These are phyloP conservation scores for Magnusiomyces suaveolens DNA, from an alignment of 1,139 yeast genomes.

Conservation along the genomic window DNA sequence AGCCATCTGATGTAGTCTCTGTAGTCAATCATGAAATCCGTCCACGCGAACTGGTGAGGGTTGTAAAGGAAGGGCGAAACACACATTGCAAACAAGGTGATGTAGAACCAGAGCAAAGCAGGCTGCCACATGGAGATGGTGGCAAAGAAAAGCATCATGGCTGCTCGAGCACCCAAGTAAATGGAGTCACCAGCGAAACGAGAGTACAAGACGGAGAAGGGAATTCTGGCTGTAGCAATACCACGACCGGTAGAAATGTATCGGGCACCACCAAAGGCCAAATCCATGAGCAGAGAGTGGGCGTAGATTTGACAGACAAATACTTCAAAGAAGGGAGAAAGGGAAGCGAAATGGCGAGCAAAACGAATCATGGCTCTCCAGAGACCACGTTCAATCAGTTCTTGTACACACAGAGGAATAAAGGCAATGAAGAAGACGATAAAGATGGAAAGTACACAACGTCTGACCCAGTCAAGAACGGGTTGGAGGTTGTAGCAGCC, in stretches of 20 bases:
- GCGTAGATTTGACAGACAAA: slow-evolving; percentile 82
- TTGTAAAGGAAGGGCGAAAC: slow-evolving; percentile 75
- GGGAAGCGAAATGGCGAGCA: slow-evolving; percentile 53
- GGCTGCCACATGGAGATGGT: slow-evolving; percentile 65
- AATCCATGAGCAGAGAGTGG: slow-evolving; percentile 54
- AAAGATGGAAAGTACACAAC: slow-evolving; percentile 72
- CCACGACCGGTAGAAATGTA: slow-evolving; percentile 83
- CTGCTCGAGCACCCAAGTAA: slow-evolving; percentile 53
- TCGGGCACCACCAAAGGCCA: slow-evolving; percentile 73
- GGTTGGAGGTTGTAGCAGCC: slow-evolving; percentile 75
- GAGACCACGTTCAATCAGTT: slow-evolving; percentile 66
- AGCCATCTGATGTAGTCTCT: slow-evolving; percentile 59
- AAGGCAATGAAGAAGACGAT: slow-evolving; percentile 79
- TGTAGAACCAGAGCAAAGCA: slow-evolving; percentile 74
- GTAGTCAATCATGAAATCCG: slow-evolving; percentile 67
- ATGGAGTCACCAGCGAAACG: slow-evolving; percentile 56
- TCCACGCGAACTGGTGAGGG: slow-evolving; percentile 71
- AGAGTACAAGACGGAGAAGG: slow-evolving; percentile 52
- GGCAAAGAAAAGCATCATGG: slow-evolving; percentile 52
- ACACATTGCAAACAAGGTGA: slow-evolving; percentile 60
- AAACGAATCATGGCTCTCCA: slow-evolving; percentile 53
- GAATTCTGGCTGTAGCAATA: slow-evolving; percentile 60
- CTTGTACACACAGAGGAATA: slow-evolving; percentile 70
- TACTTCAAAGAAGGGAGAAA: slow-evolving; percentile 83
- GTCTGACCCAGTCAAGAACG: slow-evolving; percentile 66